Base-by-base conservation (phyloP, 2,329 filamentous ascomycete species). In the Sclerotinia borealis region DNA sequence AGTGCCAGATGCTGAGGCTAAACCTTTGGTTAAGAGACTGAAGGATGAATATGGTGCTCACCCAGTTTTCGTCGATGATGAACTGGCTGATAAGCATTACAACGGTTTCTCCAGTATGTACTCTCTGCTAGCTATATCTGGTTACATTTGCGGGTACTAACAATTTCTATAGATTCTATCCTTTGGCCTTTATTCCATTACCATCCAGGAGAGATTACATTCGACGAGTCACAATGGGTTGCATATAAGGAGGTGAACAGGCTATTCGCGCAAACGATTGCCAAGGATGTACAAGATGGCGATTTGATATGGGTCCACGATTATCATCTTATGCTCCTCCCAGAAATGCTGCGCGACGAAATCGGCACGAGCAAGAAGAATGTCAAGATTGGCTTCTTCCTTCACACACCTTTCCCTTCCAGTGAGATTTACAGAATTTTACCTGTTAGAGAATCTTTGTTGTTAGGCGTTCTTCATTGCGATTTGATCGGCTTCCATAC, bases 121-220 rank as follows among this genome's bases (percentile, higher is more conserved):
- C 59, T 17, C n/a, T 45, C 36, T 34, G 5, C 27, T 15, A 52
- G 13, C 13, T 31, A 10, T 56, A 10, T 37, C 29, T 19, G 3
- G 31, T 36, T n/a, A 10, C 17, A 36, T 41, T 39, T 22, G 51
- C 25, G 50, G 45, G 50, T 65, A 49, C 62, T 70, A 63, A 70
- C 47, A 43, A 36, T 4, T 17, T 27, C 63, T 13, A 13, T 69
- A 93, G 92, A 99, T 78, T 96, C 92, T 9, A 98, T 98, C 76
- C 87, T 99, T 65, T 99, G 95, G 95, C 95, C 95, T 3, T 86
- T 99, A 45, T 96, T 99, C 81, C 95, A 98, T 80, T 98, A 98
- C 79, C 95, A 99, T 77, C 93, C 95, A 58, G 93, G 93, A 75
- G 93, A 98, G 81, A 97, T 98, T 72, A 96, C 92, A 50, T 98